Percentiles rank a stretch among this genome's conserved stretches.
phyloP scores from a whole-genome alignment of 2,329 filamentous ascomycete species.

The Monosporascus cannonballus region DNA sequence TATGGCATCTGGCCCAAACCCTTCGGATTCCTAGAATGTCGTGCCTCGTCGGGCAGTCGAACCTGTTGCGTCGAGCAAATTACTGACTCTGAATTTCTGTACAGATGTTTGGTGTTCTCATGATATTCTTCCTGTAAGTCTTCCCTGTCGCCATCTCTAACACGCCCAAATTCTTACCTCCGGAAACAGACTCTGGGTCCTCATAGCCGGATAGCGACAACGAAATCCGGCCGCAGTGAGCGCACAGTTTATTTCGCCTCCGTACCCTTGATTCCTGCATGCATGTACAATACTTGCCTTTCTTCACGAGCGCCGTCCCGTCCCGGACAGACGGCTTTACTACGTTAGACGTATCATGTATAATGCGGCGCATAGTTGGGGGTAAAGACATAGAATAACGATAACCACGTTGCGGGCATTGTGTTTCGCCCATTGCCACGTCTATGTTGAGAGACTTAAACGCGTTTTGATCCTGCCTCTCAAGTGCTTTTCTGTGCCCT shows the following conservation, averaged over 20 bases:
- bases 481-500: too few relatives aligned
- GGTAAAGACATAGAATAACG: not conserved
- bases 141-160: not conserved
- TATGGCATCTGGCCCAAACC: too few relatives aligned
- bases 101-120: conserved; percentile 75
- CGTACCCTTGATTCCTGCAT: not conserved
- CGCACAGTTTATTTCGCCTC: not conserved
- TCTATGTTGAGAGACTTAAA: too few relatives aligned
- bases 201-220: conserved; percentile 47
- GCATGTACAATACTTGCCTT: not conserved
- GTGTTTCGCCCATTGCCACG: not conserved
- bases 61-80: not conserved
- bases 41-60: too few relatives aligned
- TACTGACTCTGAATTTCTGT: not conserved
- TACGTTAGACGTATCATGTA: not conserved
- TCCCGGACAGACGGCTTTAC: not conserved
- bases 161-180: conserved; percentile 1
- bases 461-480: too few relatives aligned
- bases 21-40: too few relatives aligned
- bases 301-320: not conserved
- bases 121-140: conserved; percentile 81
- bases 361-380: not conserved
- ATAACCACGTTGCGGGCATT: too few relatives aligned
- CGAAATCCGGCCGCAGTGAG: not conserved
- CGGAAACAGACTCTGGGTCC: conserved; percentile 53